Evolutionary conservation across 495 filamentous ascomycete genomes (phyloP), one percentile per base, ranked within the genome.

Genomic region (Hypoxylon intermedium): DNA sequence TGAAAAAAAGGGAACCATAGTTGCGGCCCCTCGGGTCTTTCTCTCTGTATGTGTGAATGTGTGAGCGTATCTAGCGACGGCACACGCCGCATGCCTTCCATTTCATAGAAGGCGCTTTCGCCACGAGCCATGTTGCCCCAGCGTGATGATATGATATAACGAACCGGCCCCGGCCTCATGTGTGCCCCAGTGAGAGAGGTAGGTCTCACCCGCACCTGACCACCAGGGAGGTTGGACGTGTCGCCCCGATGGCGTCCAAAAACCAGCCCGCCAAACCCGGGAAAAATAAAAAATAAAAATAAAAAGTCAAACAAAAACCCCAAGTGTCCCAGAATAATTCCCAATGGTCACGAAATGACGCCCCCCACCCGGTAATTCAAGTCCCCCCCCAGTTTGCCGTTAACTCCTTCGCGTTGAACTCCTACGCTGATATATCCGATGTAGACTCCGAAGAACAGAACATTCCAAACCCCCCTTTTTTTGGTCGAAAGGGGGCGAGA

Each of bases 321-420:
- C 9, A 33, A 19, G 31, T 40, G 31, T 60, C 48, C 49, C 16
- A 37, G 37, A 48, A 53, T 60, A 36, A 48, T 43, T 51, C 34
- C 46, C 36, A 18, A 19, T 38, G 2, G 36, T 38, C 6, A 6
- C 7, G 36, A 38, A 7, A 38, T 38, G 31, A 34, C 12, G 15
- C 9, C 18, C 16, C 36, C 36, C n/a, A 13, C n/a, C 6, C 5
- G n/a, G 1, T 15, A 38, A 15, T 19, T 15, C 5, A 11, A 40
- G 45, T 30, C 61, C 44, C 18, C 15, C 42, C 9, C 42, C 42
- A 21, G 37, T 1, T 45, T 47, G 59, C 63, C 63, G 63, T 62
- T 47, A 64, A 69, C 69, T 70, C 69, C 69, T 53, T 57, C 55
- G 56, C 63, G 51, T 63, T 68, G 46, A 72, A 72, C 69, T 70